These are phyloP conservation scores for Chaetomium strumarium DNA, from an alignment of 2,329 filamentous ascomycete genomes.

Conservation along the genomic window DNA sequence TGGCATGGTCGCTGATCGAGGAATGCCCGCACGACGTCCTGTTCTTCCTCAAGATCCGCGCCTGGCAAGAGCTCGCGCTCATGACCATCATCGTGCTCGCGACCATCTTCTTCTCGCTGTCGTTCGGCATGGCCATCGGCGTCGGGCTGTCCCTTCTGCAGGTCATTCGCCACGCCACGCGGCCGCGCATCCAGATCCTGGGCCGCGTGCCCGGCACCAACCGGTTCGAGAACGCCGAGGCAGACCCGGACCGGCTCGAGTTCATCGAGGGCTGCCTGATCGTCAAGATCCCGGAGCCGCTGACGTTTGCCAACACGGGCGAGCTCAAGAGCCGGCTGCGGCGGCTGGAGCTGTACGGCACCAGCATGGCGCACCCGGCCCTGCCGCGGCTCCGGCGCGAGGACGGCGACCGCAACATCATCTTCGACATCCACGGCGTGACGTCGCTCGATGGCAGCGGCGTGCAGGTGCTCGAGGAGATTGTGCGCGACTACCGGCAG, in stretches of 20 bases:
- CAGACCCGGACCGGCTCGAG: conserved; percentile 67
- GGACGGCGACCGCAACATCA: conserved; percentile 85
- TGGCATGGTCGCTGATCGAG: conserved; percentile 90
- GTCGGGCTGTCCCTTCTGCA: conserved; percentile 86
- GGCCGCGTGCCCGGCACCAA: conserved; percentile 54
- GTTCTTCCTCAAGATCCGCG: conserved; percentile 82
- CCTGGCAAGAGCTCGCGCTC: conserved; percentile 77
- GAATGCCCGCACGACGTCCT: conserved; percentile 87
- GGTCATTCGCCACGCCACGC: conserved; percentile 83
- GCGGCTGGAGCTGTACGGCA: conserved; percentile 86
- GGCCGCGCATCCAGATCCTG: conserved; percentile 91
- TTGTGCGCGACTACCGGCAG: conserved; percentile 73
- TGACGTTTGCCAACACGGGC: conserved; percentile 96
- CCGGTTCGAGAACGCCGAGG: conserved; percentile 29
- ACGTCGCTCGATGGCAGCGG: conserved; percentile 90
- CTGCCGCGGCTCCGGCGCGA: conserved; percentile 69
- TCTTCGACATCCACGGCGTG: conserved; percentile 98
- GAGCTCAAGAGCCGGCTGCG: conserved; percentile 79
- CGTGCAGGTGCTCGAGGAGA: conserved; percentile 84
- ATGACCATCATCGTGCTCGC: conserved; percentile 88
- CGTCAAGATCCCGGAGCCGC: conserved; percentile 92
- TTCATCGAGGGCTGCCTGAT: conserved; percentile 90
- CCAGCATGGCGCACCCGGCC: conserved; percentile 75
- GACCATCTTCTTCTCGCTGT: conserved; percentile 92
- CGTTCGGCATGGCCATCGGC: conserved; percentile 87